A percentile compares a stretch with the other conserved stretches of the same genome.
Conservation (phyloP, 805 yeast genomes). For the Kodamaea nitidulidarum region DNA sequence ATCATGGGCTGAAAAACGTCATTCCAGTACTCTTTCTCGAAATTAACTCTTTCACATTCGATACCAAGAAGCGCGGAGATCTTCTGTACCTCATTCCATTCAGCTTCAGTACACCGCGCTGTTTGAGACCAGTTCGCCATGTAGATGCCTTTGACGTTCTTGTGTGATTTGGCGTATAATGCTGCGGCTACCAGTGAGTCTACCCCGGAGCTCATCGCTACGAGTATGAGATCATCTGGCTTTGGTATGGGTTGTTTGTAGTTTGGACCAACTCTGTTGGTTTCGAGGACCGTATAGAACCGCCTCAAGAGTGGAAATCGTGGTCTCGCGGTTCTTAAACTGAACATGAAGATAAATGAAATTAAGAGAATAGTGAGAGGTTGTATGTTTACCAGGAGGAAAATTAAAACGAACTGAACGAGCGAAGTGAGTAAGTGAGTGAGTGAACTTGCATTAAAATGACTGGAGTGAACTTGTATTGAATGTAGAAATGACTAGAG, state of each 20-base stretch:
- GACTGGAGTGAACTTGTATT: too few species aligned
- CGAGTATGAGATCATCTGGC: constrained; percentile 55
- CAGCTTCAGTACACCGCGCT: constrained; percentile 73
- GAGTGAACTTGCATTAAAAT: too few species aligned
- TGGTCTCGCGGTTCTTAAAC: too few species aligned
- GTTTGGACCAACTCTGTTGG: constrained; percentile 4
- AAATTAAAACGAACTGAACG: too few species aligned
- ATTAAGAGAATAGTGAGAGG: too few species aligned
- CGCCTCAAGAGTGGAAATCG: neutral
- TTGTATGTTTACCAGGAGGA: too few species aligned
- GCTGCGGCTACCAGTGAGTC: constrained; percentile 91
- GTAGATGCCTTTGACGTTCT: constrained; percentile 73
- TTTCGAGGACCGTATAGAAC: constrained; percentile 1
- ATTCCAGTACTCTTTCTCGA: constrained; percentile 90
- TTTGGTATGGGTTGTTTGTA: constrained; percentile 45
- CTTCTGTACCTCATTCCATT: constrained; percentile 78
- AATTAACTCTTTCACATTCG: constrained; percentile 70
- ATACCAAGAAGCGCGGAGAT: constrained; percentile 61
- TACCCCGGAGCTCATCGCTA: constrained; percentile 97
- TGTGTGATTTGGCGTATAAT: constrained; percentile 48
- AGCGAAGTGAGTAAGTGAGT: too few species aligned
- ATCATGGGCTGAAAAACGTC: constrained; percentile 93
- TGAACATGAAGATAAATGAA: too few species aligned
- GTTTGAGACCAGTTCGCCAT: constrained; percentile 89
- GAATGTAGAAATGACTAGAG: too few species aligned